phyloP scores from a whole-genome alignment of 164 flowering plant species.

The Piper longum region DNA sequence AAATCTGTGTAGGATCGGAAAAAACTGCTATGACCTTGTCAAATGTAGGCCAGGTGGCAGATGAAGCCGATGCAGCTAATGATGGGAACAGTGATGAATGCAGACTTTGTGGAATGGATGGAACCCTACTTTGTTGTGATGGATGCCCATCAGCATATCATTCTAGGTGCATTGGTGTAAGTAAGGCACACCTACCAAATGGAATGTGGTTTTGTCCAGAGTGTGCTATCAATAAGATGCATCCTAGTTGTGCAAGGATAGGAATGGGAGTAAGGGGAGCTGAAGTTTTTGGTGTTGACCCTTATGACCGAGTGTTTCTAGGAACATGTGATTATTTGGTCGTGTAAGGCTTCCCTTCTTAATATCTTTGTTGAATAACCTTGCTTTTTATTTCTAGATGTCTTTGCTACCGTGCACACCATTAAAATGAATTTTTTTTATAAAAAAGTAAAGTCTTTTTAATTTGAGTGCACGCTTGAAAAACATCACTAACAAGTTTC shows the following conservation, averaged over 20 bases:
- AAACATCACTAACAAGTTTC: too few relatives aligned
- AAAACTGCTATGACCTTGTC: slow-evolving; percentile 15
- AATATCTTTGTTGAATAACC: background rate
- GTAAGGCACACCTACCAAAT: slow-evolving; percentile 55
- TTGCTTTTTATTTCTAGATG: background rate
- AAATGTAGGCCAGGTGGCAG: slow-evolving; percentile 10
- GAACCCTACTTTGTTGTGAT: slow-evolving; percentile 91
- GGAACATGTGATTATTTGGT: slow-evolving; percentile 79
- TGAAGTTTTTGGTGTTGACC: slow-evolving; percentile 66
- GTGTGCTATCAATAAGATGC: slow-evolving; percentile 43
- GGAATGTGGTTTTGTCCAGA: slow-evolving; percentile 96
- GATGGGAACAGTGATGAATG: slow-evolving; percentile 90
- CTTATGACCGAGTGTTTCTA: slow-evolving; percentile 56
- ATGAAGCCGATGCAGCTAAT: slow-evolving; percentile 25
- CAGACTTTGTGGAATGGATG: slow-evolving; percentile 95
- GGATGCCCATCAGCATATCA: slow-evolving; percentile 97
- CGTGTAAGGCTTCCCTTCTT: slow-evolving; percentile 55
- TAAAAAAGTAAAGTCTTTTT: background rate
- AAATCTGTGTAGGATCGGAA: slow-evolving; percentile 18
- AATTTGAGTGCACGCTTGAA: background rate
- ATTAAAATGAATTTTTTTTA: background rate
- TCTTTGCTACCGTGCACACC: background rate
- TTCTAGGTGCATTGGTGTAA: slow-evolving; percentile 79
- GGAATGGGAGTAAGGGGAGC: slow-evolving; percentile 63
- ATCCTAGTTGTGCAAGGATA: slow-evolving; percentile 24